Percentiles rank a stretch among this genome's conserved stretches.
These are phyloP conservation scores for Cardamine occulta DNA, from an alignment of 345 rosid genomes.

Conservation along the genomic window DNA sequence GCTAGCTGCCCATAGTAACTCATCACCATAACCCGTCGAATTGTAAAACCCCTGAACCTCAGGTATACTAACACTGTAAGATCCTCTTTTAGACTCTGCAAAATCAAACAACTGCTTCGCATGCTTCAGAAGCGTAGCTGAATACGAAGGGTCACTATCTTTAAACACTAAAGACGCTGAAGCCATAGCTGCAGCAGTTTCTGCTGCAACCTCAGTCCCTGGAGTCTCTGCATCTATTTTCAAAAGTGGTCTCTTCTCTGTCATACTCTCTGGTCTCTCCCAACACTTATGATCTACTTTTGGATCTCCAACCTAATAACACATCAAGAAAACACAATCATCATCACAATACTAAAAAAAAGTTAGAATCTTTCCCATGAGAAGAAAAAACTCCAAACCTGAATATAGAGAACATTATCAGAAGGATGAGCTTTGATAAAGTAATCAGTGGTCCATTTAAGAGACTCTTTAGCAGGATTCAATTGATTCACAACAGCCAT, in stretches of 20 bases:
- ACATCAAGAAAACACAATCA: constrained; percentile 35
- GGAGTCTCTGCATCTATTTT: constrained; percentile 69
- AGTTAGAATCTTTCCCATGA: not conserved
- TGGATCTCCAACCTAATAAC: constrained; percentile 83
- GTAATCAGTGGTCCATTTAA: constrained; percentile 88
- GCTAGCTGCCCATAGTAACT: constrained; percentile 92
- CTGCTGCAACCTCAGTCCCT: constrained; percentile 96
- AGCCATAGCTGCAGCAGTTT: constrained; percentile 98
- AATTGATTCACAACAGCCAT: constrained; percentile 67
- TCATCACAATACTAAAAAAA: not conserved
- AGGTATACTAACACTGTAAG: constrained; percentile 73
- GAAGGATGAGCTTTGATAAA: constrained; percentile 81
- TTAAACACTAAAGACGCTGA: constrained; percentile 93
- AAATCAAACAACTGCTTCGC: constrained; percentile 82
- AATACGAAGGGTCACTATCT: constrained; percentile 58
- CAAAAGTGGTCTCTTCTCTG: constrained; percentile 71
- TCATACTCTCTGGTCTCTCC: constrained; percentile 93
- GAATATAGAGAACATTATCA: constrained; percentile 72
- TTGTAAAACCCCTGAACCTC: constrained; percentile 70
- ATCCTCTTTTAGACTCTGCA: constrained; percentile 68
- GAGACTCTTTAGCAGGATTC: constrained; percentile 69
- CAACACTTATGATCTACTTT: constrained; percentile 75
- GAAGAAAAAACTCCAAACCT: constrained; percentile 48
- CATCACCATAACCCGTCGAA: constrained; percentile 91
- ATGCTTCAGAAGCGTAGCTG: constrained; percentile 78